Evolutionary conservation across 129 eudicot species (phyloP).

Genomic region (Lactuca sativa): DNA sequence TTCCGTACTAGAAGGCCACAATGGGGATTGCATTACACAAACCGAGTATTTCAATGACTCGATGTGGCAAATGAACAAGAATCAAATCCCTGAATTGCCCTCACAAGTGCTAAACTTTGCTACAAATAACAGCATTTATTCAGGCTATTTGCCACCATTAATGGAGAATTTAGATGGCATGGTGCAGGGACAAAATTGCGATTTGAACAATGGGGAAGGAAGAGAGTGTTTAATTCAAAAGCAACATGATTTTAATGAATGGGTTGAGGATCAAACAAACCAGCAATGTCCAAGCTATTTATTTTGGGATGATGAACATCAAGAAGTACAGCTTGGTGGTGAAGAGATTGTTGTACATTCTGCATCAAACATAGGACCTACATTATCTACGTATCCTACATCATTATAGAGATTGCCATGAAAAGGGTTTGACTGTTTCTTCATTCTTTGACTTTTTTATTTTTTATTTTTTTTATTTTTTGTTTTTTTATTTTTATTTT

Average conservation of each 20-base stretch:
- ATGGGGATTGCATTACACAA: slow-evolving; percentile 24
- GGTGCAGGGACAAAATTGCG: slow-evolving; percentile 41
- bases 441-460: slow-evolving; percentile 4
- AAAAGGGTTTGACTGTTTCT: slow-evolving; percentile 18
- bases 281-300: slow-evolving; percentile 56
- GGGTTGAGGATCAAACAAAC: slow-evolving; percentile 53
- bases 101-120: slow-evolving; percentile 25
- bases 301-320: slow-evolving; percentile 72
- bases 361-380: slow-evolving; percentile 54
- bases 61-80: slow-evolving; percentile 47
- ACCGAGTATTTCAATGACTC: slow-evolving; percentile 38
- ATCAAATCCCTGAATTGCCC: slow-evolving; percentile 26
- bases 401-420: slow-evolving; percentile 39
- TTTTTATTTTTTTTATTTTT: neutral
- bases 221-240: slow-evolving; percentile 49
- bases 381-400: slow-evolving; percentile 59
- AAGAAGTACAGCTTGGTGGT: slow-evolving; percentile 42
- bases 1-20: slow-evolving; percentile 31
- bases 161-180: slow-evolving; percentile 48
- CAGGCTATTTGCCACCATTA: slow-evolving; percentile 52
- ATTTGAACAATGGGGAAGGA: slow-evolving; percentile 44
- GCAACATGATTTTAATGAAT: slow-evolving; percentile 56
- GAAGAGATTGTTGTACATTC: slow-evolving; percentile 40
- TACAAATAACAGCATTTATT: slow-evolving; percentile 36
- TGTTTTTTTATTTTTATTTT: no score